Conservation (phyloP, 1,284 basidiomycete species). For the Heliocybe sulcata region DNA sequence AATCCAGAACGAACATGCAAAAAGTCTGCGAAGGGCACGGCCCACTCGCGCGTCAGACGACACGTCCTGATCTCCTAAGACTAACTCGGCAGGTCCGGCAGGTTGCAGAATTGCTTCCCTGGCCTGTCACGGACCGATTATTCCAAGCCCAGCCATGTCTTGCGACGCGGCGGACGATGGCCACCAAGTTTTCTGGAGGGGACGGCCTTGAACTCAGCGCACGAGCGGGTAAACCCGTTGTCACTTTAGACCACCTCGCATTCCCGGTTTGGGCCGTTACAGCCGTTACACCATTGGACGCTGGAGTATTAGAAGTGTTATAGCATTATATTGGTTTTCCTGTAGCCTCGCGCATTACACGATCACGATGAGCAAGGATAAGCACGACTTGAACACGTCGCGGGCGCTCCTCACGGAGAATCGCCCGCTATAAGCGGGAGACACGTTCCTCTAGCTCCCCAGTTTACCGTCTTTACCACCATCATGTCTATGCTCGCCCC, state of each 20-base stretch:
- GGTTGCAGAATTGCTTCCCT: constrained; percentile 89
- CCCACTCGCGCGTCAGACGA: constrained; percentile 72
- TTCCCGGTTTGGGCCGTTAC: constrained; percentile 76
- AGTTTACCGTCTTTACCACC: not conserved
- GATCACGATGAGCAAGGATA: not conserved
- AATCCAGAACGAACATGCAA: constrained; percentile 17
- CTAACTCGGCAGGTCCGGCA: constrained; percentile 78
- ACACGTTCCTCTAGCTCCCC: not conserved
- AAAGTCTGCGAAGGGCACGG: constrained; percentile 75
- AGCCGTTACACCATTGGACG: constrained; percentile 59
- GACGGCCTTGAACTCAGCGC: constrained; percentile 84
- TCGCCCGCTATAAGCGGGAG: not conserved
- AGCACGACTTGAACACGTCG: not conserved
- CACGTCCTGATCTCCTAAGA: constrained; percentile 79
- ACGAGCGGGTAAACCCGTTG: constrained; percentile 57
- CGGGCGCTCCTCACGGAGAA: not conserved
- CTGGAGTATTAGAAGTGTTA: constrained; percentile 5
- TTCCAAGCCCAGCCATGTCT: constrained; percentile 59
- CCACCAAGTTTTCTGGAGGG: constrained; percentile 89
- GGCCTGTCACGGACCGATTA: constrained; percentile 75
- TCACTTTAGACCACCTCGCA: constrained; percentile 54
- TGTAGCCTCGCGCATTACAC: not conserved
- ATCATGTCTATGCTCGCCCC: constrained; percentile 30
- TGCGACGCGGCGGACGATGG: constrained; percentile 57
- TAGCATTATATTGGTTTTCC: not conserved